Evolutionary conservation across 768 basidiomycete species (phyloP).

Genomic region (Astraeus odoratus): DNA sequence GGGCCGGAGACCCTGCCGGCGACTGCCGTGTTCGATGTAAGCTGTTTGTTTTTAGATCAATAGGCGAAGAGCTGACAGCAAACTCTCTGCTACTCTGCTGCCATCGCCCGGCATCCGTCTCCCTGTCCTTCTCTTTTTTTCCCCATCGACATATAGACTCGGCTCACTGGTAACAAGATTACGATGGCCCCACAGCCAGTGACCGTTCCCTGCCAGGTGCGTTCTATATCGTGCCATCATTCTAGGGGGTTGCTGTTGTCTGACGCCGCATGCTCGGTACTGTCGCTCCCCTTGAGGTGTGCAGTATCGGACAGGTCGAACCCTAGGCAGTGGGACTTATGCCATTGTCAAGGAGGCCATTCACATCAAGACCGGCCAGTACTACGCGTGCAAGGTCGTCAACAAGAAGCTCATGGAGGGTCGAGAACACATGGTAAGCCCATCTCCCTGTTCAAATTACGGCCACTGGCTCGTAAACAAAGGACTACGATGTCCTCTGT

Average conservation of each 20-base stretch:
- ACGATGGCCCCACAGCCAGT: conserved; percentile 26
- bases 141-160: conserved; percentile 11
- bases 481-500: conserved; percentile 4
- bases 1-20: conserved; percentile 24
- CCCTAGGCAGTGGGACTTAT: conserved; percentile 88
- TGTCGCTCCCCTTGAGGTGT: conserved; percentile 1
- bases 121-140: background rate
- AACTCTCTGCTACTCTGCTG: conserved; percentile 2
- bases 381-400: conserved; percentile 99
- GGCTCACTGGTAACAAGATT: conserved; percentile 6
- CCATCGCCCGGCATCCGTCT: conserved; percentile 3
- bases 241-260: background rate
- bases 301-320: conserved; percentile 84
- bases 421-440: conserved; percentile 88
- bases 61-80: conserved; percentile 9
- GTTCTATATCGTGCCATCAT: conserved; percentile 3
- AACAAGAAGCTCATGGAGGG: conserved; percentile 99
- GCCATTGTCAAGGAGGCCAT: conserved; percentile 95
- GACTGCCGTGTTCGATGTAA: conserved; percentile 13
- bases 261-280: conserved; percentile 4
- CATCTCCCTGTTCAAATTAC: background rate
- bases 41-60: conserved; percentile 2
- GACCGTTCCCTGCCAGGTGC: conserved; percentile 44
- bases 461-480: conserved; percentile 1
- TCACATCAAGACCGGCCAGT: conserved; percentile 86